Percentiles rank a stretch among this genome's conserved stretches.
These are phyloP conservation scores for Pachyrhizus erosus DNA, from an alignment of 306 rosid species.

Conservation along the genomic window DNA sequence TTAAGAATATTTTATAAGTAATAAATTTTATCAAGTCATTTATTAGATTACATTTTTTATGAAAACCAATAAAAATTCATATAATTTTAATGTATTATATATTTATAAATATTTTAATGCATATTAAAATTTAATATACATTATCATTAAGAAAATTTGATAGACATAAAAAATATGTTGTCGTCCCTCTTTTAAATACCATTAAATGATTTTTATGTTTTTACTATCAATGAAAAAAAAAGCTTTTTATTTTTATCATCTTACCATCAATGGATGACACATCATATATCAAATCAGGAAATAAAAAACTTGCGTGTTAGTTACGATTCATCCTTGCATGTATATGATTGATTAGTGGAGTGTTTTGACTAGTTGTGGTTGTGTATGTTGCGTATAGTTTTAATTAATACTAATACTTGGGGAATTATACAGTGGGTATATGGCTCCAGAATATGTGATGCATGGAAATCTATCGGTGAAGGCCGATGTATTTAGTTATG, in stretches of 20 bases:
- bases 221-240: no score
- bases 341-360: background rate
- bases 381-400: background rate
- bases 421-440: conserved; percentile 72
- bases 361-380: background rate
- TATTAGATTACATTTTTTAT: background rate
- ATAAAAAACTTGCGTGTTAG: background rate
- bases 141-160: background rate
- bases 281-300: background rate
- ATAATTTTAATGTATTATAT: background rate
- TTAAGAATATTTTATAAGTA: no score
- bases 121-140: background rate
- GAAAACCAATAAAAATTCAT: background rate
- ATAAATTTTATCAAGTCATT: no score
- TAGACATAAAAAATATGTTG: background rate
- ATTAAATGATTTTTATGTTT: background rate
- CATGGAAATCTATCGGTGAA: conserved; percentile 76
- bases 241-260: background rate
- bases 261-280: background rate
- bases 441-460: conserved; percentile 97
- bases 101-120: background rate
- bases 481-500: conserved; percentile 92
- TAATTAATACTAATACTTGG: background rate
- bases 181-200: background rate
- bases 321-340: background rate